Base-by-base conservation (phyloP, 2,329 filamentous ascomycete genomes). In the Colletotrichum liaoningense region DNA sequence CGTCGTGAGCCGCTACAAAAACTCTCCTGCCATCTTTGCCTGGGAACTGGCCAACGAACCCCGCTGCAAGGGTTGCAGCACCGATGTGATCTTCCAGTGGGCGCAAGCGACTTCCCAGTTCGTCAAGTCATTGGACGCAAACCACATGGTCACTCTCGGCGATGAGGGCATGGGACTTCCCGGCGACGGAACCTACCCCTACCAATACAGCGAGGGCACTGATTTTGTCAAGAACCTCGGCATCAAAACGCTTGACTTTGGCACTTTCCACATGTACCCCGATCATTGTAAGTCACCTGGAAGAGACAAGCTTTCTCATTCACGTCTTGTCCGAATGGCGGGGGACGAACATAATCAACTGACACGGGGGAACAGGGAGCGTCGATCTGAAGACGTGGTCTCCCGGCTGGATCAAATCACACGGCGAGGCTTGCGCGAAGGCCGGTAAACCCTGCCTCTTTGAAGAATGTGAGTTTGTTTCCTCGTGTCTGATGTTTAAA, bases 71-170 rank as follows among this genome's bases (percentile, higher is more conserved):
- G 87, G 88, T 11, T 93, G 91, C 78, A 82, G 83, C 52, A 87
- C 88, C 0, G 85, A 86, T 6, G 85, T 91, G n/a, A 84, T 93
- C 69, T 87, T 85, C 42, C 84, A 88, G 58, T 93, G 91, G 91
- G 88, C 90, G 24, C 81, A 84, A 12, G 81, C 83, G 14, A 90
- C 87, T 14, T 90, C 88, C 30, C 81, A 84, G 9, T 93, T 91
- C 76, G 89, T 93, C 79, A 92, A 92, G 79, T 87, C 84, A 3
- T 81, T 93, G 6, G 91, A 93, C 77, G 75, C 85, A 1, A 79
- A 86, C 59, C 91, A 92, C 79, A 87, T 93, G 85, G 90, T 93
- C 54, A 87, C 88, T 0, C 85, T 91, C 24, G 91, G 91, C 19
- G 91, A 93, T 75, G 91, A 85, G 69, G 83, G 83, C 14, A 65